Evolutionary conservation across 2,329 filamentous ascomycete genomes (phyloP).

Genomic region (Colletotrichum theobromicola): DNA sequence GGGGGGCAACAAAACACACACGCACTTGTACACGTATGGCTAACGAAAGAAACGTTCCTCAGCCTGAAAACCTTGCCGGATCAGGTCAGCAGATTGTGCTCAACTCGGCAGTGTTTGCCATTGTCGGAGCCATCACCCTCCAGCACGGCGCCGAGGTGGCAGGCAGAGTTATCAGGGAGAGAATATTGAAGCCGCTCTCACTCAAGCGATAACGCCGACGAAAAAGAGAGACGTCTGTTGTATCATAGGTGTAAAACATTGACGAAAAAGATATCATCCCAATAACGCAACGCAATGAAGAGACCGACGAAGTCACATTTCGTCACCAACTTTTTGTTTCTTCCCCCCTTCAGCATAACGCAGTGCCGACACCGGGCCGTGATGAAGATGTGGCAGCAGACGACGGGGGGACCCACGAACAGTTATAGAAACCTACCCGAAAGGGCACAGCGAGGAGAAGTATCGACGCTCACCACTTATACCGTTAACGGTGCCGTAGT

Average conservation of each 20-base stretch:
- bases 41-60: not conserved
- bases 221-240: conserved; percentile 17
- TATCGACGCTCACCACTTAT: not conserved
- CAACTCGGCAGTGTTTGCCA: conserved; percentile 79
- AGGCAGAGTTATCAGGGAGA: conserved; percentile 75
- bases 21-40: not conserved
- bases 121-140: conserved; percentile 88
- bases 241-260: conserved; percentile 25
- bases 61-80: conserved; percentile 69
- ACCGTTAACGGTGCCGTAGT: conserved; percentile 3
- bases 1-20: not conserved
- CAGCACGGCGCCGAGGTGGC: conserved; percentile 84
- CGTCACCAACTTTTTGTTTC: not conserved
- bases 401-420: not conserved
- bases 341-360: not conserved
- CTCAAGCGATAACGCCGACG: conserved; percentile 7
- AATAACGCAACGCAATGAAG: not conserved
- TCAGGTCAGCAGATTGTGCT: conserved; percentile 81
- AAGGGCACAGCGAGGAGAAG: not conserved
- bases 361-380: not conserved
- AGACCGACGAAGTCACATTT: not conserved
- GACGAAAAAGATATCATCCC: conserved; percentile 14
- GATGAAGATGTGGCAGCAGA: not conserved
- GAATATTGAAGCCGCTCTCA: conserved; percentile 63
- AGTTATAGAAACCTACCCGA: not conserved